These are phyloP conservation scores for Saturnispora quitensis DNA, from an alignment of 805 yeast species.

Conservation along the genomic window DNA sequence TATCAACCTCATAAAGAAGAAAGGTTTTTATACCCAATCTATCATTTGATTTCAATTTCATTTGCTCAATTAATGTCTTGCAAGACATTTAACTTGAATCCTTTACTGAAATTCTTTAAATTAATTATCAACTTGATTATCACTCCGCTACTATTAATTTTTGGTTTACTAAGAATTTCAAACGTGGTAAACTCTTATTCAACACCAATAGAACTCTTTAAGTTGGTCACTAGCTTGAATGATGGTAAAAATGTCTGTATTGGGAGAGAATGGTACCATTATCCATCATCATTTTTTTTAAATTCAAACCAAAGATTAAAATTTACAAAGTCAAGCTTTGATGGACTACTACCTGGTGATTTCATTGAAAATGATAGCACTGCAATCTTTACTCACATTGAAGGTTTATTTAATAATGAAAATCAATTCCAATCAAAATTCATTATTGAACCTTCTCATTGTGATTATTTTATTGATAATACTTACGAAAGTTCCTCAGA, in stretches of 20 bases:
- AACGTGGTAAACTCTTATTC: slow-evolving; percentile 46
- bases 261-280: slow-evolving; percentile 96
- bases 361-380: slow-evolving; percentile 38
- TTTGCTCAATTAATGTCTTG: slow-evolving; percentile 42
- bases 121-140: slow-evolving; percentile 4
- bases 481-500: slow-evolving; percentile 40
- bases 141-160: neutral
- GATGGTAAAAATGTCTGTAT: slow-evolving; percentile 55
- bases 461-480: slow-evolving; percentile 69
- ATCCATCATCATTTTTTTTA: slow-evolving; percentile 78
- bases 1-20: slow-evolving; percentile 90
- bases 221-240: neutral
- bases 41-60: slow-evolving; percentile 55
- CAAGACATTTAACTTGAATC: slow-evolving; percentile 13
- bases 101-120: slow-evolving; percentile 4
- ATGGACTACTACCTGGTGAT: slow-evolving; percentile 84
- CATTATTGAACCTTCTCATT: slow-evolving; percentile 37
- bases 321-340: slow-evolving; percentile 70
- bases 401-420: slow-evolving; percentile 58
- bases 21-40: slow-evolving; percentile 79
- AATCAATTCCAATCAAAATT: slow-evolving; percentile 58
- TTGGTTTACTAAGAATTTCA: slow-evolving; percentile 16
- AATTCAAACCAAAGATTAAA: slow-evolving; percentile 52
- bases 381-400: slow-evolving; percentile 43
- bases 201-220: slow-evolving; percentile 15